Percentiles rank a stretch among this genome's conserved stretches.
These are phyloP conservation scores for Ogataea paraovalis DNA, from an alignment of 805 yeast species.

Conservation along the genomic window DNA sequence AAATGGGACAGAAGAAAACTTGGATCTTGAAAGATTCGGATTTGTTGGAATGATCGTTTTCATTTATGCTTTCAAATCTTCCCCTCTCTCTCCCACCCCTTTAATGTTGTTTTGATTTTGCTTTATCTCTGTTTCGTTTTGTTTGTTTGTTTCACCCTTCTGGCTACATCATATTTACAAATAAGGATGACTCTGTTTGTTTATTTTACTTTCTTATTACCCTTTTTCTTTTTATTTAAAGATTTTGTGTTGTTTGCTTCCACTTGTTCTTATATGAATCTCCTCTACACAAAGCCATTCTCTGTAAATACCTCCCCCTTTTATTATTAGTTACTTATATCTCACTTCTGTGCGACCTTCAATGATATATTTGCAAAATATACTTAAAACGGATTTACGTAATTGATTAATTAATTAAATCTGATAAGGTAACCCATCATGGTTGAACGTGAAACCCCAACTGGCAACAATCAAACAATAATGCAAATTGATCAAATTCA, in stretches of 20 bases:
- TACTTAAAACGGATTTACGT: background rate
- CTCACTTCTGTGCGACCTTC: background rate
- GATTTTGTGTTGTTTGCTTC: background rate
- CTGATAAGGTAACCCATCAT: background rate
- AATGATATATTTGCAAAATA: background rate
- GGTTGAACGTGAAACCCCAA: conserved; percentile 21
- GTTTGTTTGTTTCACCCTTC: background rate
- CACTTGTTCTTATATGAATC: background rate
- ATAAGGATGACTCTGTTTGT: background rate
- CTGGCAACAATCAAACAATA: conserved; percentile 41
- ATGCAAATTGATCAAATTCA: conserved; percentile 56
- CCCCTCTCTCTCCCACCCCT: background rate
- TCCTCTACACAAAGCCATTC: background rate
- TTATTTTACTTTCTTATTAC: background rate
- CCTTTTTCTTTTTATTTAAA: background rate
- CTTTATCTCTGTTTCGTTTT: background rate
- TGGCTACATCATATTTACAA: background rate
- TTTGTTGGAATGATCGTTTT: too few relatives aligned
- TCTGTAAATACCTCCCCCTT: conserved; percentile 1
- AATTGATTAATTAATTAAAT: background rate
- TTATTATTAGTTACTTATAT: background rate
- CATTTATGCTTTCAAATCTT: too few relatives aligned
- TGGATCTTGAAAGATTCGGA: too few relatives aligned
- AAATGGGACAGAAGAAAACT: too few relatives aligned
- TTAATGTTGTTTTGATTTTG: background rate